Conservation (phyloP, 2,329 filamentous ascomycete species). For the Scedosporium boydii region DNA sequence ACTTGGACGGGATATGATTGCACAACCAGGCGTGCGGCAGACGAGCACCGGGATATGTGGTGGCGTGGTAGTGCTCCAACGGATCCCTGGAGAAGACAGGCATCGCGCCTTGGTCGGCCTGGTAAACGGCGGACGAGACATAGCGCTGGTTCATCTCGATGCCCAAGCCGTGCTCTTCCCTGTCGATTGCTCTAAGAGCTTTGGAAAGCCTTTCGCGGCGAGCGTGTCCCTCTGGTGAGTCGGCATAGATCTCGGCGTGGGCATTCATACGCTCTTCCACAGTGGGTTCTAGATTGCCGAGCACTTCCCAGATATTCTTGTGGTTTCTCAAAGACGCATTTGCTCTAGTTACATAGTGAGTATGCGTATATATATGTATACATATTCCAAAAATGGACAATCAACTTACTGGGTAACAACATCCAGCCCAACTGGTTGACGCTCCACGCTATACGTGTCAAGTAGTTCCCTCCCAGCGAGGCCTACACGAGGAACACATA, state of each 20-base stretch:
- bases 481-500: background rate
- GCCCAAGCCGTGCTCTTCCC: no score
- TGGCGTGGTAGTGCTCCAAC: no score
- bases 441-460: background rate
- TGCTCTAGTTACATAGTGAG: background rate
- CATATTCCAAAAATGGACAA: background rate
- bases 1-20: no score
- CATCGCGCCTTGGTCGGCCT: no score
- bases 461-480: slow-evolving; percentile 10
- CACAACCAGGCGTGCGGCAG: no score
- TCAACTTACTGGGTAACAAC: background rate
- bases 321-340: background rate
- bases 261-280: slow-evolving; percentile 9
- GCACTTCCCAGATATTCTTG: background rate
- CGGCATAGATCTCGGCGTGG: slow-evolving; percentile 28
- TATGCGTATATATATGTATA: background rate
- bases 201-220: slow-evolving; percentile 17
- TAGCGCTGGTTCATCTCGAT: no score
- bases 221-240: slow-evolving; percentile 23
- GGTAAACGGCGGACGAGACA: no score
- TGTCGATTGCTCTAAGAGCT: no score
- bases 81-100: no score
- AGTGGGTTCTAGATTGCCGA: background rate
- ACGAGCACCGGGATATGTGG: no score
- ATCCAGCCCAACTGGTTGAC: background rate